Conservation (phyloP, 495 filamentous ascomycete species). For the Aspergillus panamensis region DNA sequence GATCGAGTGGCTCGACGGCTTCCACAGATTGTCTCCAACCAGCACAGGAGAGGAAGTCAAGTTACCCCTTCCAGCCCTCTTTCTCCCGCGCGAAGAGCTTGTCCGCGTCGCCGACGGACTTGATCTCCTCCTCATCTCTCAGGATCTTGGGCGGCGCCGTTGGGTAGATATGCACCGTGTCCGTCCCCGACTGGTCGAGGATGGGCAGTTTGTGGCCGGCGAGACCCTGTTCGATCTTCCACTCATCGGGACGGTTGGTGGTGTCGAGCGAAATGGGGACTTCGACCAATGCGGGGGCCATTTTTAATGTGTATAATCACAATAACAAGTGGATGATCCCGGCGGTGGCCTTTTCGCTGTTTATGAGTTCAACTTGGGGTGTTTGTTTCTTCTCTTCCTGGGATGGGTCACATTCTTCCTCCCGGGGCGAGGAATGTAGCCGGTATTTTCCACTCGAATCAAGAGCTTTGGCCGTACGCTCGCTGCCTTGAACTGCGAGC, state of each 20-base stretch:
- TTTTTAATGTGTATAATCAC: no score
- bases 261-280: constrained; percentile 9
- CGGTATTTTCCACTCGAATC: no score
- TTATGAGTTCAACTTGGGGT: no score
- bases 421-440: no score
- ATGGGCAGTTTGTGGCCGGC: constrained; percentile 43
- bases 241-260: constrained; percentile 47
- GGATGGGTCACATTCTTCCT: no score
- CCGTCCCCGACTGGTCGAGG: constrained; percentile 41
- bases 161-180: constrained; percentile 25
- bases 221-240: constrained; percentile 53
- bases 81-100: constrained; percentile 36
- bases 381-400: no score
- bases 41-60: background rate
- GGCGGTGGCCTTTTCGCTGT: no score
- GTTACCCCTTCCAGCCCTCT: constrained; percentile 37
- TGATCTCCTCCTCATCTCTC: constrained; percentile 36
- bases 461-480: no score
- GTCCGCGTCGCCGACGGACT: constrained; percentile 31
- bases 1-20: no score
- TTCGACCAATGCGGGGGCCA: background rate
- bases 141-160: constrained; percentile 19
- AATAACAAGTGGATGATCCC: no score
- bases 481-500: no score
- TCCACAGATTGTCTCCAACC: no score